Percentiles rank a stretch among this genome's conserved stretches.
Evolutionary conservation across 75 land plant species (phyloP).

Genomic region (Pinus taeda): DNA sequence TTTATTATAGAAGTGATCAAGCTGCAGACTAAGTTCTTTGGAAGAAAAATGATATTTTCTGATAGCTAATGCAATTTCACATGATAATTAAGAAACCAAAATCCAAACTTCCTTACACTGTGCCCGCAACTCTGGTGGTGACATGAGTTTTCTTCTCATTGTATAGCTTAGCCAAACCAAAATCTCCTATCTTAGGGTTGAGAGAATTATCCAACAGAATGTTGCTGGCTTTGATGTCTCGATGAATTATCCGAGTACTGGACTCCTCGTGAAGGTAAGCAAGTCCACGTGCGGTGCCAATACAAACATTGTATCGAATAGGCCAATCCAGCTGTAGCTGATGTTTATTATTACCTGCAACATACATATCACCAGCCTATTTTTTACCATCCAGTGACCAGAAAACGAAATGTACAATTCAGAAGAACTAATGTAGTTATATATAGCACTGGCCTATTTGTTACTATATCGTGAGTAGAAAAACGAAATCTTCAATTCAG

Average conservation of each 20-base stretch:
- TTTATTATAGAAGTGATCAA: too few relatives aligned
- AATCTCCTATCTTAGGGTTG: conserved; percentile 79
- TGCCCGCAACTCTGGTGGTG: conserved; percentile 89
- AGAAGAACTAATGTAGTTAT: background rate
- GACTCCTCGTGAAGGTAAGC: conserved; percentile 92
- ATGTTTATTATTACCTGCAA: conserved; percentile 3
- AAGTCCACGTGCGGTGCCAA: conserved; percentile 72
- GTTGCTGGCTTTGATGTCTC: conserved; percentile 92
- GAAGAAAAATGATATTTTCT: background rate
- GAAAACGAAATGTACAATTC: background rate
- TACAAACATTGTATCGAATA: conserved; percentile 43
- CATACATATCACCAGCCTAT: background rate
- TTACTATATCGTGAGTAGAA: too few relatives aligned
- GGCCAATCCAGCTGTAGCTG: conserved; percentile 40
- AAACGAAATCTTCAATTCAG: too few relatives aligned
- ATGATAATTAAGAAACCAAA: background rate
- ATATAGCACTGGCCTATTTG: background rate
- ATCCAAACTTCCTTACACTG: conserved; percentile 50
- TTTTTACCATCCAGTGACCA: background rate
- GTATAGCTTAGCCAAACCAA: conserved; percentile 88
- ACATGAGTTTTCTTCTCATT: conserved; percentile 83
- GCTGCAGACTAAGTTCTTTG: too few relatives aligned
- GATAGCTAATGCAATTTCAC: background rate
- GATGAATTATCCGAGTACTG: conserved; percentile 62
- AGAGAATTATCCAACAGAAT: conserved; percentile 75